Conservation (phyloP, 768 basidiomycete species). For the Boletus vinaceobasis region DNA sequence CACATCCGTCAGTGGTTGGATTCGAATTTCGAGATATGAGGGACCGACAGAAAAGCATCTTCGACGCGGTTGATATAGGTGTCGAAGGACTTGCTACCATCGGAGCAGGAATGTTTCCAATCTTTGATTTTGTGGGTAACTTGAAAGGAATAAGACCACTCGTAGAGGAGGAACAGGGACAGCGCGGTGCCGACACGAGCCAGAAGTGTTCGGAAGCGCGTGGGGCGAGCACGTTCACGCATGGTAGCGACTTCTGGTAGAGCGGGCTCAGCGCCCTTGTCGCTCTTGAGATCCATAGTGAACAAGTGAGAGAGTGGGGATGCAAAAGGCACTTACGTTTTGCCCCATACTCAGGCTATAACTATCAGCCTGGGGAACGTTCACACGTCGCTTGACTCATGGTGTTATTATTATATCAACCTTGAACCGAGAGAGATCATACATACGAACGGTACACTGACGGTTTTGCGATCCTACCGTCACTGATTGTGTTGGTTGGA, state of each 20-base stretch:
- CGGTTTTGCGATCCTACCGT: too few species aligned
- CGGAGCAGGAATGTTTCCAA: conserved; percentile 10
- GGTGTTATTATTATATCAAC: too few species aligned
- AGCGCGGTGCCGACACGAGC: conserved; percentile 4
- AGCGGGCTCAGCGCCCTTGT: neutral
- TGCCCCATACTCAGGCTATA: neutral
- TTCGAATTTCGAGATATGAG: neutral
- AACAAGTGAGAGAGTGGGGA: neutral
- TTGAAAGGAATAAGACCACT: neutral
- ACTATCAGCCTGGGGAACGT: neutral
- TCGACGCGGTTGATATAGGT: conserved; percentile 24
- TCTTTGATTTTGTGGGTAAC: conserved; percentile 1
- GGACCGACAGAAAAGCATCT: conserved; percentile 35
- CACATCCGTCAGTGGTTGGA: neutral
- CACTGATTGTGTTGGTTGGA: too few species aligned
- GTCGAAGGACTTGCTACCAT: conserved; percentile 4
- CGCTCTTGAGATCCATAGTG: conserved; percentile 18
- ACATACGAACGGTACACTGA: too few species aligned
- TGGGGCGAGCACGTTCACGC: neutral
- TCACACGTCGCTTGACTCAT: too few species aligned
- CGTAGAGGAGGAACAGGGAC: conserved; percentile 11
- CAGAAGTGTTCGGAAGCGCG: conserved; percentile 3
- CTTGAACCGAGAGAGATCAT: too few species aligned
- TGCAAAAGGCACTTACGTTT: too few species aligned
- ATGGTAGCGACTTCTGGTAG: conserved; percentile 11